Percentiles rank a stretch among this genome's conserved stretches.
Evolutionary conservation across 2,329 filamentous ascomycete genomes (phyloP).

Genomic region (Intubia oerlemansii): DNA sequence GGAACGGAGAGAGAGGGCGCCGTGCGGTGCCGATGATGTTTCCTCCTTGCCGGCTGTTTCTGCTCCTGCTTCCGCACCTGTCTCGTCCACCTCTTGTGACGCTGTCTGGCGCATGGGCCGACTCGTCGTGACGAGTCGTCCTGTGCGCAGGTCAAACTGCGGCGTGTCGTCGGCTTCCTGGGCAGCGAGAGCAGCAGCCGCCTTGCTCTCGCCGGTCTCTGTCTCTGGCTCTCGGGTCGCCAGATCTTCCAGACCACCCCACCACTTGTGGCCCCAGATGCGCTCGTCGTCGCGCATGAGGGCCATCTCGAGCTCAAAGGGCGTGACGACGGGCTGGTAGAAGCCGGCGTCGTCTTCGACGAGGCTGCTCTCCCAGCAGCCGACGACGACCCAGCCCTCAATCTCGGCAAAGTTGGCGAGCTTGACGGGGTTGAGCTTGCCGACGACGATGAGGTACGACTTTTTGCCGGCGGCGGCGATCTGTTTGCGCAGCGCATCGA

Average conservation of each 20-base stretch:
- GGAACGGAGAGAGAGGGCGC: conserved; percentile 29
- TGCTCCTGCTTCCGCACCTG: too few relatives aligned
- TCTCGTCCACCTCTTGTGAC: too few relatives aligned
- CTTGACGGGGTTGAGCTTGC: conserved; percentile 89
- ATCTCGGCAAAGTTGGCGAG: conserved; percentile 92
- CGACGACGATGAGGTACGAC: conserved; percentile 87
- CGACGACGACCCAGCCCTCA: conserved; percentile 90
- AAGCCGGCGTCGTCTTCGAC: conserved; percentile 69
- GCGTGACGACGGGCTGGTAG: conserved; percentile 80
- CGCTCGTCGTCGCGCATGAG: conserved; percentile 54
- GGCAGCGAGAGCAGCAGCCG: background rate
- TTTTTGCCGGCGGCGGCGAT: conserved; percentile 78
- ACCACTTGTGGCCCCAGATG: conserved; percentile 77
- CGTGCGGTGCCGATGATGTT: conserved; percentile 14
- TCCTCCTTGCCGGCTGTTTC: conserved; percentile 7
- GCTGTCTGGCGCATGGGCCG: conserved; percentile 42
- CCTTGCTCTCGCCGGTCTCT: conserved; percentile 1
- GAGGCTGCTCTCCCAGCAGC: conserved; percentile 91
- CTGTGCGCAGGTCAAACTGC: conserved; percentile 81
- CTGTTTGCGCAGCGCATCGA: conserved; percentile 48
- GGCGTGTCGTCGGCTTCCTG: conserved; percentile 31
- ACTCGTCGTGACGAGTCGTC: conserved; percentile 58
- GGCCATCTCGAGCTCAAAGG: conserved; percentile 71
- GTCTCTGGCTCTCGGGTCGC: conserved; percentile 7
- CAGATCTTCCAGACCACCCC: conserved; percentile 60